phyloP scores from a whole-genome alignment of 441 rosid species.

The Corymbia calophylla region DNA sequence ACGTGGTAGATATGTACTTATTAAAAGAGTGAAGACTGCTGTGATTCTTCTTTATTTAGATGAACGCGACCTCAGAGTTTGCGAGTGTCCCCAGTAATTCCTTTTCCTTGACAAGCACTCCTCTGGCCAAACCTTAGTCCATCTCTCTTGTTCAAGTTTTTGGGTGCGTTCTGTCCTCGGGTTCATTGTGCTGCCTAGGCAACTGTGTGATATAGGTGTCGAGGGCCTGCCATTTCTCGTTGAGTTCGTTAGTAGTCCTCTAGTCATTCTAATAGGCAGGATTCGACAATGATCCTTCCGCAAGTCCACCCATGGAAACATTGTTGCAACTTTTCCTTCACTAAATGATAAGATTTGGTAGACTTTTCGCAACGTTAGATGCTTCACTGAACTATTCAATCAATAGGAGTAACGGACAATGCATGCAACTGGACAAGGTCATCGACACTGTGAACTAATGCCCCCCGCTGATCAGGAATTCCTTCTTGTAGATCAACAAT shows the following conservation, averaged over 20 bases:
- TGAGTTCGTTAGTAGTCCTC: not conserved
- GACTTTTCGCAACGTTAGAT: not conserved
- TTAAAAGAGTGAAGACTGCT: not conserved
- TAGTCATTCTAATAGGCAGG: not conserved
- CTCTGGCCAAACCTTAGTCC: not conserved
- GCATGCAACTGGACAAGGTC: not conserved
- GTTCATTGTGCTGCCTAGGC: not conserved
- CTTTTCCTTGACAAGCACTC: not conserved
- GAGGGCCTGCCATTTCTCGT: not conserved
- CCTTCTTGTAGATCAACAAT: not conserved
- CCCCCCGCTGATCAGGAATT: no score
- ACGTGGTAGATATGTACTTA: not conserved
- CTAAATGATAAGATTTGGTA: not conserved
- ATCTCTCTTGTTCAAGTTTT: not conserved
- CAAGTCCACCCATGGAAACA: no score
- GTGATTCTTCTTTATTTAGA: not conserved
- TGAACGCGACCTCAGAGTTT: not conserved
- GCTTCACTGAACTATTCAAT: rapidly evolving
- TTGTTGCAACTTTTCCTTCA: not conserved
- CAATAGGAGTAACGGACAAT: rapidly evolving
- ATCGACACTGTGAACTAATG: rapidly evolving
- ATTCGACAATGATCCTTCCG: not conserved
- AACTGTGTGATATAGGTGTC: not conserved
- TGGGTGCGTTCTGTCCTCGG: not conserved
- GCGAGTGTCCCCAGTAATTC: not conserved